These are phyloP conservation scores for Salvia rosmarinus DNA, from an alignment of 257 asterid genomes.

Conservation along the genomic window DNA sequence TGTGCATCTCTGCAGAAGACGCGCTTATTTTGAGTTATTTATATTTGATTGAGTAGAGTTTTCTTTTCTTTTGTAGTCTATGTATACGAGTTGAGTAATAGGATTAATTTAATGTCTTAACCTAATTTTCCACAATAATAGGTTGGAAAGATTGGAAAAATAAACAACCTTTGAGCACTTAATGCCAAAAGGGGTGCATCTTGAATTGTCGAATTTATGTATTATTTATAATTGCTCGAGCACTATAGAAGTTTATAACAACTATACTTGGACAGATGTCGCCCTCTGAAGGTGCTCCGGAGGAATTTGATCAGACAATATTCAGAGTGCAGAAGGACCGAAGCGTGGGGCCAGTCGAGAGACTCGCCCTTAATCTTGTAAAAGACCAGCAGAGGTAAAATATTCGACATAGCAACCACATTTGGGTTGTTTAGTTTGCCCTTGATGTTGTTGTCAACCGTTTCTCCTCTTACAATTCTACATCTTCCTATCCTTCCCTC, in stretches of 20 bases:
- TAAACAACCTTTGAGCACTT: neutral
- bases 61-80: neutral
- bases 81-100: neutral
- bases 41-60: neutral
- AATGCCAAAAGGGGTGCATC: neutral
- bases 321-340: constrained; percentile 64
- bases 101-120: neutral
- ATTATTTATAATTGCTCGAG: neutral
- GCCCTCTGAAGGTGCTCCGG: constrained; percentile 86
- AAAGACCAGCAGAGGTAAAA: constrained; percentile 88
- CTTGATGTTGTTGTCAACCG: neutral
- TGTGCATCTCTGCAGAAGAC: neutral
- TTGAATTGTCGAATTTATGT: neutral
- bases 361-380: constrained; percentile 69
- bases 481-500: neutral
- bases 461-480: neutral
- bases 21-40: neutral
- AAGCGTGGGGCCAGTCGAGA: constrained; percentile 62
- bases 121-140: neutral
- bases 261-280: constrained; percentile 61
- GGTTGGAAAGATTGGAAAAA: neutral
- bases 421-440: neutral
- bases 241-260: constrained; percentile 17
- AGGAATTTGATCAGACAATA: constrained; percentile 94
- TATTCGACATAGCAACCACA: neutral